Conservation (phyloP, 495 filamentous ascomycete species). For the Penicillium lagena region DNA sequence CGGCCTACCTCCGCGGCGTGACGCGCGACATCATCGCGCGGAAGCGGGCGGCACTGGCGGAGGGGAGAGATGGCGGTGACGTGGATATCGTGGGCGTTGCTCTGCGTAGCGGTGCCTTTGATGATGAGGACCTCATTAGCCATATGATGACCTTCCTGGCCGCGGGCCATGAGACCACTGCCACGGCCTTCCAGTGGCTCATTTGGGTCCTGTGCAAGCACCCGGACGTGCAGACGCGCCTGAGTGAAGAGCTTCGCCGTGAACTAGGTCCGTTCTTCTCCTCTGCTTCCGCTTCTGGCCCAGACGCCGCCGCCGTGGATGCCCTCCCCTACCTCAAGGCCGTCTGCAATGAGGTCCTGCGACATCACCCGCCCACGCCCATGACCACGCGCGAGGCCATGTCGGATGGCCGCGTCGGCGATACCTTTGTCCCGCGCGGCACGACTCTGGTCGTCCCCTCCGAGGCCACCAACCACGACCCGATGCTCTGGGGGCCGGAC, state of each 20-base stretch:
- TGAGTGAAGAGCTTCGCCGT: constrained; percentile 12
- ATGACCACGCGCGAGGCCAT: constrained; percentile 50
- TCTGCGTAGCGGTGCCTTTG: constrained; percentile 57
- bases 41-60: constrained; percentile 5
- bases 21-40: neutral
- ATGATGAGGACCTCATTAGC: constrained; percentile 59
- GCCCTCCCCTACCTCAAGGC: constrained; percentile 45
- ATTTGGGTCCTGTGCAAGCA: constrained; percentile 12
- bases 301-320: too few relatives aligned
- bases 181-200: constrained; percentile 16
- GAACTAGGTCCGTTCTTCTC: neutral
- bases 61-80: constrained; percentile 33
- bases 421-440: constrained; percentile 40
- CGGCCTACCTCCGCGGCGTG: neutral
- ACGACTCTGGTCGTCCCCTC: constrained; percentile 42
- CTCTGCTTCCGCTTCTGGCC: too few relatives aligned
- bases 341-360: constrained; percentile 44
- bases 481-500: constrained; percentile 69
- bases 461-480: constrained; percentile 56
- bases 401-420: constrained; percentile 50
- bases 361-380: constrained; percentile 44
- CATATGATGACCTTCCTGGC: constrained; percentile 78
- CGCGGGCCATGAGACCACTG: constrained; percentile 59
- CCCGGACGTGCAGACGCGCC: constrained; percentile 10
- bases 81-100: constrained; percentile 61